Evolutionary conservation across 163 green algal species (phyloP), one percentile per base, ranked within the genome.

Genomic region (Volvox carteri): DNA sequence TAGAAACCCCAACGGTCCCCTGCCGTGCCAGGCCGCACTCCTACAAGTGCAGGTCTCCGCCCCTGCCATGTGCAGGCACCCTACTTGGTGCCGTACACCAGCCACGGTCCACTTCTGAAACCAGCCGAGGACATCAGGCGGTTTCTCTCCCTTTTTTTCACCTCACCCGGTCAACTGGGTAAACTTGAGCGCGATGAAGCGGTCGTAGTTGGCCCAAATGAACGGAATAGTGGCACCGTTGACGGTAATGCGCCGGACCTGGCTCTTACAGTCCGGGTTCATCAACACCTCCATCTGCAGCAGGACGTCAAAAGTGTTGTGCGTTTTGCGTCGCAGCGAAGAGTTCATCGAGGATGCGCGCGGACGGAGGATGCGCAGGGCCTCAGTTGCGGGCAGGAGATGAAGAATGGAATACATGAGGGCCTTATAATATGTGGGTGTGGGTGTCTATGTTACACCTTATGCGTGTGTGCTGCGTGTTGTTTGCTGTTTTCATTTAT

Each of bases 201-300:
- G 23, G 33, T 54, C 42, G 80, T 87, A 87, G 46, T 56, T 42
- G 44, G 8, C 44, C 80, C 80, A 87, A 65, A 33, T 79, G 65
- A 41, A 42, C 8, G 50, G 4, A 2, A 73, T 25, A 0, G 52
- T 9, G 2, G 28, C n/a, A 11, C 80, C 80, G 65, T 87, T 70
- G 46, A 87, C 28, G 21, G 80, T 79, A 44, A 70, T 87, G 46
- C 35, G 35, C 4, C 46, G 65, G 21, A 79, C 39, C 6, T 65
- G 41, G 42, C 2, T 4, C 39, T 60, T 58, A 60, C 79, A 86
- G 23, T 19, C 23, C 37, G 60, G 18, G 60, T 78, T 86, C 2
- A 86, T 65, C 21, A 86, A 12, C 4, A 86, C 4, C 79, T 86
- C 79, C 2, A 86, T 19, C 79, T 86, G 65, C 65, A 42, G 28